Conservation (phyloP, 2,329 filamentous ascomycete genomes). For the Hymenoscyphus fraxineus region DNA sequence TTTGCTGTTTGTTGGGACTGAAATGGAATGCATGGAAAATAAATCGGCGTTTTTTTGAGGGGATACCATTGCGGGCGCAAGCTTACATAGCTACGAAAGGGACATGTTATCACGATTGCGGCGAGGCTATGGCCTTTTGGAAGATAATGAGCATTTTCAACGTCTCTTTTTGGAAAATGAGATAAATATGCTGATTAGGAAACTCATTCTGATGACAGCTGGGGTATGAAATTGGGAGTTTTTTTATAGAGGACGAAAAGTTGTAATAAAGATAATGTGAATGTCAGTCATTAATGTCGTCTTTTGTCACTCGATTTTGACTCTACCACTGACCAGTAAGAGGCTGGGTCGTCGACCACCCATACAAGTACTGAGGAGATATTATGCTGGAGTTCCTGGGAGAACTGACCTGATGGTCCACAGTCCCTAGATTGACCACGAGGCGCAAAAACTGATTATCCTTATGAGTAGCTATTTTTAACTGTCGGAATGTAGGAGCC, state of each 20-base stretch:
- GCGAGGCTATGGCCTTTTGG: neutral
- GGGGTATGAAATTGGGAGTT: neutral
- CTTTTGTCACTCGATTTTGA: neutral
- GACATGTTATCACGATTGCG: neutral
- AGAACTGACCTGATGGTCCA: too few relatives aligned
- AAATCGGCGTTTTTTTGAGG: neutral
- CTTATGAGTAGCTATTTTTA: too few relatives aligned
- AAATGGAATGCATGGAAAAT: neutral
- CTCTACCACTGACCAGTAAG: neutral
- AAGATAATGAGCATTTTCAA: neutral
- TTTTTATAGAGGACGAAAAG: neutral
- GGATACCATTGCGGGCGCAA: neutral
- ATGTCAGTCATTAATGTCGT: neutral
- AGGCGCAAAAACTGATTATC: too few relatives aligned
- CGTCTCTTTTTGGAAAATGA: slow-evolving; percentile 4
- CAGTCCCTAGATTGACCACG: too few relatives aligned
- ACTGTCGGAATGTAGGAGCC: too few relatives aligned
- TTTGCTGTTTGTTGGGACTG: neutral
- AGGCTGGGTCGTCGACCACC: neutral
- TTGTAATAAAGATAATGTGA: neutral
- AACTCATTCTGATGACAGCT: neutral
- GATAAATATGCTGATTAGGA: slow-evolving; percentile 1
- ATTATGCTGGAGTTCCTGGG: too few relatives aligned
- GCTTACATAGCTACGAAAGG: neutral
- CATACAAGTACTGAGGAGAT: neutral